Evolutionary conservation across 176 grass and related monocot genomes (phyloP).

Genomic region (Avena sativa): DNA sequence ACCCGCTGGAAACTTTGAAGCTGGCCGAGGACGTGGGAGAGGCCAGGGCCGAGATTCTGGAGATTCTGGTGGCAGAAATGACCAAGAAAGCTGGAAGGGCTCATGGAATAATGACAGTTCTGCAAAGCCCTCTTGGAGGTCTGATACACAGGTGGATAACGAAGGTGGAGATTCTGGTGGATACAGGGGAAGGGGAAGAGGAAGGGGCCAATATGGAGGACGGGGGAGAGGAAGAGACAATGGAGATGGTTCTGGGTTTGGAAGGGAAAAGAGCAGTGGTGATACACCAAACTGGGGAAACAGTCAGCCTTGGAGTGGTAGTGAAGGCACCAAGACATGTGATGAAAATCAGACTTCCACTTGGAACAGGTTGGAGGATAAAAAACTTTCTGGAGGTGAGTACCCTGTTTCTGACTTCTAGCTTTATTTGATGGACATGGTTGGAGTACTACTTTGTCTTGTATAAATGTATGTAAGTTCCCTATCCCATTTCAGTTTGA

Average conservation of each 20-base stretch:
- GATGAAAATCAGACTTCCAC: constrained; percentile 48
- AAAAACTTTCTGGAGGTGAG: constrained; percentile 46
- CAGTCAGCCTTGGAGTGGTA: constrained; percentile 42
- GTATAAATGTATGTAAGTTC: constrained; percentile 4
- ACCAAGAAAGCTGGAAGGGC: constrained; percentile 48
- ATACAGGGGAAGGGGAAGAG: constrained; percentile 52
- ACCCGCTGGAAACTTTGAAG: constrained; percentile 51
- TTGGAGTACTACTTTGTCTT: neutral
- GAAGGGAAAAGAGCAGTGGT: constrained; percentile 39
- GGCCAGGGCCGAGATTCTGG: constrained; percentile 44
- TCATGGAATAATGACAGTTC: constrained; percentile 44
- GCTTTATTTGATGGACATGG: neutral
- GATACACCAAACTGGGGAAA: constrained; percentile 46
- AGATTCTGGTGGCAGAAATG: constrained; percentile 42
- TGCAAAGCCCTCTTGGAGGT: constrained; percentile 51
- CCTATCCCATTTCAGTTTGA: constrained; percentile 6
- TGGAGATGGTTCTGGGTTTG: constrained; percentile 45
- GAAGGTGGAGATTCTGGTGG: constrained; percentile 50
- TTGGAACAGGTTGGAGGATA: constrained; percentile 50
- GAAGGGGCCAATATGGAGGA: constrained; percentile 59
- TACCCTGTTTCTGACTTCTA: constrained; percentile 11
- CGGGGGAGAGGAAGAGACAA: constrained; percentile 50
- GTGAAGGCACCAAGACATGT: constrained; percentile 40
- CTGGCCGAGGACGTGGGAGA: constrained; percentile 47
- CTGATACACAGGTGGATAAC: constrained; percentile 38